Evolutionary conservation across 257 asterid genomes (phyloP).

Genomic region (Buddleja alternifolia): DNA sequence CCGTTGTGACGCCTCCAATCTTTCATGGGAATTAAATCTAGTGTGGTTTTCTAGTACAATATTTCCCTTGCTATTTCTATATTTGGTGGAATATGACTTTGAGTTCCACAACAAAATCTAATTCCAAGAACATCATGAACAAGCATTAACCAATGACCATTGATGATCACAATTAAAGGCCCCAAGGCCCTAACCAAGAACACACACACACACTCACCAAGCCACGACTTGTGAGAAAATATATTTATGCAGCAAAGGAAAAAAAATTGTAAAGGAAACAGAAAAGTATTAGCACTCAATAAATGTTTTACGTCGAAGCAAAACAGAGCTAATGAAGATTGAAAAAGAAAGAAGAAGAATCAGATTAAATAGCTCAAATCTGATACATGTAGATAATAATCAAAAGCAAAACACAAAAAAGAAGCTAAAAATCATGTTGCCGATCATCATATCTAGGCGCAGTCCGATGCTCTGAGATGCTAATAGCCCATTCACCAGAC

Average conservation of each 20-base stretch:
- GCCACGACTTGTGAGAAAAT: conserved; percentile 8
- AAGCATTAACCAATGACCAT: neutral
- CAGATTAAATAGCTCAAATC: neutral
- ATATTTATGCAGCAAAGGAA: conserved; percentile 3
- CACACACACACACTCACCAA: neutral
- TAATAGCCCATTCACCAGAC: conserved; percentile 62
- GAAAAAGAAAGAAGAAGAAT: neutral
- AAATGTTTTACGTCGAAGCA: conserved; percentile 15
- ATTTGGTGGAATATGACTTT: too few species aligned
- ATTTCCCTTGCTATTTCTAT: too few species aligned
- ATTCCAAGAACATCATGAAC: neutral
- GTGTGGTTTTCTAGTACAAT: too few species aligned
- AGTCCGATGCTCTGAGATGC: conserved; percentile 41
- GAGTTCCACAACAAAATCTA: neutral
- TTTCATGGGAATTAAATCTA: too few species aligned
- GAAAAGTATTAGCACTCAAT: neutral
- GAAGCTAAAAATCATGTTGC: neutral
- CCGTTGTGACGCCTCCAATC: too few species aligned
- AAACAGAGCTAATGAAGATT: conserved; percentile 11
- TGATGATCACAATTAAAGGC: neutral
- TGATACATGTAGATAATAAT: neutral
- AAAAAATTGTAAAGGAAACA: neutral
- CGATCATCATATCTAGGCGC: conserved; percentile 35
- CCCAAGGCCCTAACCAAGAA: neutral
- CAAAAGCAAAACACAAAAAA: neutral